Percentiles rank a stretch among this genome's conserved stretches.
These are phyloP conservation scores for Aspergillus fijiensis DNA, from an alignment of 2,329 filamentous ascomycete species.

Conservation along the genomic window DNA sequence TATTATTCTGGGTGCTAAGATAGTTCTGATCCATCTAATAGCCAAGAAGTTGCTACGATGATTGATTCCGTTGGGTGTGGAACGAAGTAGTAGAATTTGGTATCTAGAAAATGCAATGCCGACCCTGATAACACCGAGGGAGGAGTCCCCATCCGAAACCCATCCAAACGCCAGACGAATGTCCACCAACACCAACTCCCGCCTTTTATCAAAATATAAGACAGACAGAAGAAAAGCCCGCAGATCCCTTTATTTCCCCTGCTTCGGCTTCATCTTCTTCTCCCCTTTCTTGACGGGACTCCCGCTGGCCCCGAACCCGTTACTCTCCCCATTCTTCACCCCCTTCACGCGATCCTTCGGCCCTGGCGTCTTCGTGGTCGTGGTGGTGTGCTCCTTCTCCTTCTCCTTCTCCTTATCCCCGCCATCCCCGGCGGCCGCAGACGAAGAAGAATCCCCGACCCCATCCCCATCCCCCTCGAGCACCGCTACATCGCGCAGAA, in stretches of 20 bases:
- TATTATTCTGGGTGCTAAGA: conserved; percentile 17
- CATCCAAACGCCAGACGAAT: neutral
- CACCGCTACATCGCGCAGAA: conserved; percentile 52
- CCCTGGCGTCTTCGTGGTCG: too few relatives aligned
- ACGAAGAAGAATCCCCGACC: neutral
- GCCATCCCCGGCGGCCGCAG: conserved; percentile 3
- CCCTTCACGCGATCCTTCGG: conserved; percentile 15
- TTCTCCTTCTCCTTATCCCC: conserved; percentile 9
- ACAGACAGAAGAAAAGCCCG: neutral
- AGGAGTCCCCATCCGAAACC: neutral
- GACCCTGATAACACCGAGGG: too few relatives aligned
- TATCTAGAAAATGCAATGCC: neutral
- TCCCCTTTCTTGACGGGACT: conserved; percentile 27
- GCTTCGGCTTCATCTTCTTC: conserved; percentile 26
- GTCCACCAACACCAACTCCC: neutral
- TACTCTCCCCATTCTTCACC: conserved; percentile 21
- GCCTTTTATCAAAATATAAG: neutral
- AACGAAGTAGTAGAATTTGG: neutral
- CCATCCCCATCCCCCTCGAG: conserved; percentile 41
- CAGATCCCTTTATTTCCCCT: conserved; percentile 14
- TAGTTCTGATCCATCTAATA: conserved; percentile 19
- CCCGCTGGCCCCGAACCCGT: conserved; percentile 6
- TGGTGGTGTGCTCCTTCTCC: conserved; percentile 6
- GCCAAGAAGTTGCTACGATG: neutral
- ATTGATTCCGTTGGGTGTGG: too few relatives aligned